Percentiles rank a stretch among this genome's conserved stretches.
Conservation (phyloP, 2,329 filamentous ascomycete genomes). For the Botryosphaeria dothidea region DNA sequence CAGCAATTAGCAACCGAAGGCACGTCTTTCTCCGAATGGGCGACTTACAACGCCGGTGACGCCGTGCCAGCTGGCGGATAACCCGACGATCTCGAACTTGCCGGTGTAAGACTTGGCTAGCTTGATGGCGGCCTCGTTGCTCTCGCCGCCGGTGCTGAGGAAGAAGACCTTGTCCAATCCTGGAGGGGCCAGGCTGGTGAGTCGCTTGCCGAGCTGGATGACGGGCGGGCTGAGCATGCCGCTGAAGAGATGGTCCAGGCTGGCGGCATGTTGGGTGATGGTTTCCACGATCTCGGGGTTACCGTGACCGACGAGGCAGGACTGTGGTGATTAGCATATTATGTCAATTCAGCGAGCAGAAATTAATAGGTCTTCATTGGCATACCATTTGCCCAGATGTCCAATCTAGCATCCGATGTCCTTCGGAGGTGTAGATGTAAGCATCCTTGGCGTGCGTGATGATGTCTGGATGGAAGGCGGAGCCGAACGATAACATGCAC, state of each 20-base stretch:
- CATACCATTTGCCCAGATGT: conserved; percentile 32
- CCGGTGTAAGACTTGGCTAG: conserved; percentile 65
- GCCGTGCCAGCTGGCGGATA: conserved; percentile 63
- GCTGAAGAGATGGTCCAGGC: conserved; percentile 37
- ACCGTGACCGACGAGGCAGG: conserved; percentile 31
- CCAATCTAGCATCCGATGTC: conserved; percentile 35
- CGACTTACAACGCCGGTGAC: conserved; percentile 49
- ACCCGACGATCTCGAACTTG: conserved; percentile 64
- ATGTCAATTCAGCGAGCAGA: background rate
- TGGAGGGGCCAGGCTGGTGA: conserved; percentile 28
- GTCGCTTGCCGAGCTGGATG: conserved; percentile 32
- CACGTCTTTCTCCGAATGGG: too few relatives aligned
- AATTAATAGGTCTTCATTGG: background rate
- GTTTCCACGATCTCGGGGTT: conserved; percentile 36
- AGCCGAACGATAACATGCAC: conserved; percentile 21
- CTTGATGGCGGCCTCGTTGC: conserved; percentile 62
- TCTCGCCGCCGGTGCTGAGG: conserved; percentile 36
- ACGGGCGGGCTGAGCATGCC: conserved; percentile 39
- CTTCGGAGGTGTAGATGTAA: conserved; percentile 32
- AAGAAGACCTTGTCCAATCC: conserved; percentile 38
- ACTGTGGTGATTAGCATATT: background rate
- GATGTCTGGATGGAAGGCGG: conserved; percentile 30
- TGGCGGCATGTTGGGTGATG: conserved; percentile 29
- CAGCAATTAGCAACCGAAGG: background rate
- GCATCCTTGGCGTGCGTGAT: conserved; percentile 32